phyloP scores from a whole-genome alignment of 805 yeast genomes.

The Metschnikowia hibisci region DNA sequence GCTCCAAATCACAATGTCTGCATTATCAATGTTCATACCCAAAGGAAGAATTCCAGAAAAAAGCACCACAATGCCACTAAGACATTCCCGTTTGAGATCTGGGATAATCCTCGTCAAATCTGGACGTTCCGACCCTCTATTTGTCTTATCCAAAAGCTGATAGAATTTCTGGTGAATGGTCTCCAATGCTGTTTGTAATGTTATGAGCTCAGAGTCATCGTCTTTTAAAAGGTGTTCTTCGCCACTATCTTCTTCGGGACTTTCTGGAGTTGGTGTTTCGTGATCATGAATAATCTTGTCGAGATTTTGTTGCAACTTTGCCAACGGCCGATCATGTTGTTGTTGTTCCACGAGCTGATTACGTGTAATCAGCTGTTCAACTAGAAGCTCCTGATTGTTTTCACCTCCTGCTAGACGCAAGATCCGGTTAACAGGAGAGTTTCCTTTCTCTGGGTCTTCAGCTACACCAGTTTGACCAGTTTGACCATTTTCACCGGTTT shows the following conservation, averaged over 20 bases:
- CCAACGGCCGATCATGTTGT: conserved; percentile 78
- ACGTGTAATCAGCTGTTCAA: conserved; percentile 58
- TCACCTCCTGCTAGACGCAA: conserved; percentile 49
- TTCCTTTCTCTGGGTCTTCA: neutral
- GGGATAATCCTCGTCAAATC: conserved; percentile 73
- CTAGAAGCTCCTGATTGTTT: conserved; percentile 44
- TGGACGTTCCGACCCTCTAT: conserved; percentile 34
- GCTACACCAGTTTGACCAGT: neutral
- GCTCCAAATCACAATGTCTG: conserved; percentile 91
- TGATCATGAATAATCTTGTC: conserved; percentile 44
- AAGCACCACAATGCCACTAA: conserved; percentile 64
- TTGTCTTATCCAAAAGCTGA: conserved; percentile 7
- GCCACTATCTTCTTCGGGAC: conserved; percentile 28
- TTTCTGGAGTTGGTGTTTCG: conserved; percentile 23
- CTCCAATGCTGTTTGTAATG: conserved; percentile 57
- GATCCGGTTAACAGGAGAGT: conserved; percentile 47
- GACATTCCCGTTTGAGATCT: conserved; percentile 61
- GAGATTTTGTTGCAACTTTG: conserved; percentile 72
- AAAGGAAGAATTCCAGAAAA: conserved; percentile 89
- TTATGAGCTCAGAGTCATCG: conserved; percentile 72
- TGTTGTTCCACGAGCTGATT: conserved; percentile 73
- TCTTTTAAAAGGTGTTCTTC: conserved; percentile 60
- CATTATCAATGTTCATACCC: conserved; percentile 65
- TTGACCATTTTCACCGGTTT: neutral
- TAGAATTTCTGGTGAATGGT: conserved; percentile 69